Conservation (phyloP, 2,329 filamentous ascomycete species). For the Claviceps sp. region DNA sequence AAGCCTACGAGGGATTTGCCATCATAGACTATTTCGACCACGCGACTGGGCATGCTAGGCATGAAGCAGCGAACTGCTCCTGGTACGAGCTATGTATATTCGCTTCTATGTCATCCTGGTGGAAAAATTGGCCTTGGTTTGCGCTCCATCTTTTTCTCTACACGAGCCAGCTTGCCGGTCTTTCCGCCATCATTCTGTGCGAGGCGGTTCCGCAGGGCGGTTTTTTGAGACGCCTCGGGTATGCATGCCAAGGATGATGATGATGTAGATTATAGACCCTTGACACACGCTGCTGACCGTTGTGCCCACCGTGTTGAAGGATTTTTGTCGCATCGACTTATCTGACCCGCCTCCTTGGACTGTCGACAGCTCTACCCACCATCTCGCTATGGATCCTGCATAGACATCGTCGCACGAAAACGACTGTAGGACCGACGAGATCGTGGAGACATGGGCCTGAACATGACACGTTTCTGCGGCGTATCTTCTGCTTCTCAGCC, state of each 20-base stretch:
- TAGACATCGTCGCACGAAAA: background rate
- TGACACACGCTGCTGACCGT: background rate
- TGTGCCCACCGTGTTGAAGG: background rate
- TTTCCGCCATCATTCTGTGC: slow-evolving; percentile 3
- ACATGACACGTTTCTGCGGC: background rate
- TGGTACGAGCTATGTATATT: background rate
- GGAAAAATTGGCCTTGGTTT: slow-evolving; percentile 7
- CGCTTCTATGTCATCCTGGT: background rate
- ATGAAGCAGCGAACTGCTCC: background rate
- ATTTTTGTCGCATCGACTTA: background rate
- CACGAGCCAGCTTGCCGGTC: slow-evolving; percentile 4
- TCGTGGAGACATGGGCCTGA: too few species aligned
- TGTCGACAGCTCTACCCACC: background rate
- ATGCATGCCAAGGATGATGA: too few species aligned
- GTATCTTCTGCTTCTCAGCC: slow-evolving; percentile 1
- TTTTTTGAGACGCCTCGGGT: too few species aligned
- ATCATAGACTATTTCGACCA: background rate
- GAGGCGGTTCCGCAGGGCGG: background rate
- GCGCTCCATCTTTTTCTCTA: slow-evolving; percentile 8
- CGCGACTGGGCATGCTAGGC: too few species aligned
- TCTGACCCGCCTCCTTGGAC: background rate
- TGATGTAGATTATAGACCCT: too few species aligned
- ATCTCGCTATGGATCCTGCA: background rate
- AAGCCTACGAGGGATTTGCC: slow-evolving; percentile 3
- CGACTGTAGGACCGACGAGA: too few species aligned